These are phyloP conservation scores for Tricholoma sp. DNA, from an alignment of 768 basidiomycete genomes.

Conservation along the genomic window DNA sequence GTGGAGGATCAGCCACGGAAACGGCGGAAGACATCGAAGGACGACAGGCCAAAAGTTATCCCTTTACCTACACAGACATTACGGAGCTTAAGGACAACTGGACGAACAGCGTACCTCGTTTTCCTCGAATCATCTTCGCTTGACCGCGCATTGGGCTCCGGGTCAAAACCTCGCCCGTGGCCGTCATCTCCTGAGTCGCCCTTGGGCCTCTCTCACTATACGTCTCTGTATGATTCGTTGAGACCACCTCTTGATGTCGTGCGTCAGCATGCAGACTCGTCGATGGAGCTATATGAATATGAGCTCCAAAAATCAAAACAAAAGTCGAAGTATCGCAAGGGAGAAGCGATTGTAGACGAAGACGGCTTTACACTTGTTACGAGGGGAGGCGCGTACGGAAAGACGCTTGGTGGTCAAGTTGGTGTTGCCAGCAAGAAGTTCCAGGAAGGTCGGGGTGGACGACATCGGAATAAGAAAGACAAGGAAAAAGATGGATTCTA, in stretches of 20 bases:
- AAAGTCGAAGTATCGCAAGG: conserved; percentile 67
- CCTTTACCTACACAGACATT: conserved; percentile 52
- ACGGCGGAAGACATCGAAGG: conserved; percentile 34
- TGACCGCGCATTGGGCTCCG: conserved; percentile 53
- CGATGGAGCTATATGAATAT: conserved; percentile 74
- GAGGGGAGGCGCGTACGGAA: conserved; percentile 86
- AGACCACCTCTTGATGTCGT: conserved; percentile 74
- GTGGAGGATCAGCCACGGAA: conserved; percentile 33
- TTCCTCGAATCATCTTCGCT: conserved; percentile 70
- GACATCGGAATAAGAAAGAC: conserved; percentile 44
- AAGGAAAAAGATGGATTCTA: conserved; percentile 80
- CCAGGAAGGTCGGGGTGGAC: conserved; percentile 55
- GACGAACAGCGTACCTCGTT: conserved; percentile 65
- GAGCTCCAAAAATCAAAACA: conserved; percentile 56
- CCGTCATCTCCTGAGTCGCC: conserved; percentile 53
- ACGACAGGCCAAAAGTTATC: conserved; percentile 45
- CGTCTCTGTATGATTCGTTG: conserved; percentile 52
- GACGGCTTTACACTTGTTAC: conserved; percentile 94
- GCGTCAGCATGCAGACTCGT: conserved; percentile 75
- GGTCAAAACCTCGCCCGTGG: conserved; percentile 59
- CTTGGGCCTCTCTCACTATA: conserved; percentile 70
- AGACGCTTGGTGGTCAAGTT: conserved; percentile 80
- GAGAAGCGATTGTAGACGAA: conserved; percentile 87
- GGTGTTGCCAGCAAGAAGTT: conserved; percentile 58
- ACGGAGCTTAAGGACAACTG: conserved; percentile 58